Conservation (phyloP, 345 rosid species). For the Gossypium mustelinum region DNA sequence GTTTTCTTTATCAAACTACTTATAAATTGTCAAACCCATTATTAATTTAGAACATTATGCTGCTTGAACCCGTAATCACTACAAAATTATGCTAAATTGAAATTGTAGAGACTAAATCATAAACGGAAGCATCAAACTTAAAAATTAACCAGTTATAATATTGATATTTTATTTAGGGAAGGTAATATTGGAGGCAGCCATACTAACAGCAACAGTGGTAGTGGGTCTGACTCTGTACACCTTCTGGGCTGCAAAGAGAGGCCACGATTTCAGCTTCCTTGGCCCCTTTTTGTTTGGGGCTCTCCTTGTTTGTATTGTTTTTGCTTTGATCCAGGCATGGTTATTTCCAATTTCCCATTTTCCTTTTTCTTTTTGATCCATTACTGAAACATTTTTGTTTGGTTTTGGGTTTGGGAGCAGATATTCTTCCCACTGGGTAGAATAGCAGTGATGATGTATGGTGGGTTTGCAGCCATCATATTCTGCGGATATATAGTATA, state of each 20-base stretch:
- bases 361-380: neutral
- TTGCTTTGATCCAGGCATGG: slow-evolving; percentile 69
- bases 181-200: slow-evolving; percentile 68
- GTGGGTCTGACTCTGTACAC: slow-evolving; percentile 78
- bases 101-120: no score
- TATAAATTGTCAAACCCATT: no score
- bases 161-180: slow-evolving; percentile 31
- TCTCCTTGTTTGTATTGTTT: slow-evolving; percentile 53
- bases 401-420: slow-evolving; percentile 41
- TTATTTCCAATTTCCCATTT: neutral
- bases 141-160: no score
- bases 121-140: no score
- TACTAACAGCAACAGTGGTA: slow-evolving; percentile 72
- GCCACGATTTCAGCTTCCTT: slow-evolving; percentile 83
- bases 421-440: slow-evolving; percentile 71
- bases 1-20: no score
- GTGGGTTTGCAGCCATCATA: slow-evolving; percentile 67
- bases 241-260: slow-evolving; percentile 91
- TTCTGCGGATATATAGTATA: slow-evolving; percentile 82
- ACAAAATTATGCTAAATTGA: no score
- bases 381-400: neutral
- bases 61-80: no score
- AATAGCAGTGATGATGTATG: slow-evolving; percentile 73
- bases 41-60: no score
- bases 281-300: slow-evolving; percentile 93